A percentile compares a stretch with the other conserved stretches of the same genome.
Evolutionary conservation across 2,329 filamentous ascomycete species (phyloP).

Genomic region (Fusarium haematococcum): DNA sequence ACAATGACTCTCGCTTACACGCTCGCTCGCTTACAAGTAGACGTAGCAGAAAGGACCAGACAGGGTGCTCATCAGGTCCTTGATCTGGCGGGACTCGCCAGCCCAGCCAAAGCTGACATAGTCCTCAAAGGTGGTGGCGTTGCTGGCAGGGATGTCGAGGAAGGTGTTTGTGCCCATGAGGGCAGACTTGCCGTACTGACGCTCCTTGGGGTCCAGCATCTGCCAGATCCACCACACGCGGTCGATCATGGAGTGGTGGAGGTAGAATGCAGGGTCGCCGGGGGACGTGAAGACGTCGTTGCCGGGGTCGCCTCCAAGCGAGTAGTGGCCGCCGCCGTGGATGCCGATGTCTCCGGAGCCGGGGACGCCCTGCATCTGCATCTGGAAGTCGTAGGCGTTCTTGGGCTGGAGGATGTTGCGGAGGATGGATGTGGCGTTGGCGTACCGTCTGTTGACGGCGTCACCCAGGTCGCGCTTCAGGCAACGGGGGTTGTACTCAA

Average conservation of each 20-base stretch:
- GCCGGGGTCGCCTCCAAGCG: constrained; percentile 56
- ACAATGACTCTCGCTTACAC: not conserved
- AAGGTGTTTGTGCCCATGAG: constrained; percentile 43
- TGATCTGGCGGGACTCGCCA: constrained; percentile 44
- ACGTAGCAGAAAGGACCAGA: constrained; percentile 50
- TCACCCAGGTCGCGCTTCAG: constrained; percentile 53
- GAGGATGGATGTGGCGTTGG: constrained; percentile 47
- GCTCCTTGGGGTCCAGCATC: constrained; percentile 44
- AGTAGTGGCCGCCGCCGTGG: constrained; percentile 54
- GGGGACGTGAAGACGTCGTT: constrained; percentile 55
- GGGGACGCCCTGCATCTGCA: constrained; percentile 55
- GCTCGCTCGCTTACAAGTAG: constrained; percentile 43
- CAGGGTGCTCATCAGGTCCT: constrained; percentile 48
- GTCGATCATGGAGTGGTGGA: constrained; percentile 49
- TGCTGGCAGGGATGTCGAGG: constrained; percentile 38
- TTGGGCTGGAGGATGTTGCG: constrained; percentile 52
- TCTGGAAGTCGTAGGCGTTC: constrained; percentile 58
- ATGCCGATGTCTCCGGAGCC: constrained; percentile 47
- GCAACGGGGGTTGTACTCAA: constrained; percentile 58
- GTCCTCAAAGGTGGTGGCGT: constrained; percentile 44
- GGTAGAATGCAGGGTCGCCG: constrained; percentile 51
- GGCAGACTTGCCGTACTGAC: constrained; percentile 33
- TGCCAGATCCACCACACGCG: constrained; percentile 47
- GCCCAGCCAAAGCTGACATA: constrained; percentile 43
- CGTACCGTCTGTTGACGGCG: constrained; percentile 38